Conservation (phyloP, 2,329 filamentous ascomycete species). For the Leptographium galeiforme region DNA sequence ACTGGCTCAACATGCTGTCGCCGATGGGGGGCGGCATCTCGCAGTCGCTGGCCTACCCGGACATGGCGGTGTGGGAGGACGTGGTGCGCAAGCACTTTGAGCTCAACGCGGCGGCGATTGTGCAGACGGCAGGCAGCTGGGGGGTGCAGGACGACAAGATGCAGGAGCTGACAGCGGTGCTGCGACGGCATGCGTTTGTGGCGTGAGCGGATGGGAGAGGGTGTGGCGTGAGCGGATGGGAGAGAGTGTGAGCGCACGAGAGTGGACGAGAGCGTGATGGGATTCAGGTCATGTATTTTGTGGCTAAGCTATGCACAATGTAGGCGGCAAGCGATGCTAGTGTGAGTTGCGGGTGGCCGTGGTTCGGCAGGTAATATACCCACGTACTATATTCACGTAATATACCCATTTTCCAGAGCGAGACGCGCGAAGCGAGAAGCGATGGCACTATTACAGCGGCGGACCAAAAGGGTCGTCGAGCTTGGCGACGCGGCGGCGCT, state of each 20-base stretch:
- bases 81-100: slow-evolving; percentile 15
- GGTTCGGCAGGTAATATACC: too few relatives aligned
- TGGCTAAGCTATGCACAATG: too few relatives aligned
- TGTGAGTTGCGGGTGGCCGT: too few relatives aligned
- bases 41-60: not conserved
- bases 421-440: too few relatives aligned
- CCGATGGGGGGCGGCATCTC: not conserved
- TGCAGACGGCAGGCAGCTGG: slow-evolving; percentile 10
- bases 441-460: slow-evolving; percentile 16
- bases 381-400: too few relatives aligned
- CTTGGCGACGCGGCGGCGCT: slow-evolving; percentile 30
- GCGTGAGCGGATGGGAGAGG: not conserved
- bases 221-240: not conserved
- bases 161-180: not conserved
- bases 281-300: too few relatives aligned
- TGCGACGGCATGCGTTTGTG: not conserved
- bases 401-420: too few relatives aligned
- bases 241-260: too few relatives aligned
- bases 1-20: slow-evolving; percentile 14
- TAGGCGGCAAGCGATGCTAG: too few relatives aligned
- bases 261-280: too few relatives aligned
- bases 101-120: slow-evolving; percentile 9
- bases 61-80: slow-evolving; percentile 14
- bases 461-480: slow-evolving; percentile 35
- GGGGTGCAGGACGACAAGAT: not conserved